A percentile compares a stretch with the other conserved stretches of the same genome.
Conservation (phyloP, 2,329 filamentous ascomycete species). For the Penicillium carneum region DNA sequence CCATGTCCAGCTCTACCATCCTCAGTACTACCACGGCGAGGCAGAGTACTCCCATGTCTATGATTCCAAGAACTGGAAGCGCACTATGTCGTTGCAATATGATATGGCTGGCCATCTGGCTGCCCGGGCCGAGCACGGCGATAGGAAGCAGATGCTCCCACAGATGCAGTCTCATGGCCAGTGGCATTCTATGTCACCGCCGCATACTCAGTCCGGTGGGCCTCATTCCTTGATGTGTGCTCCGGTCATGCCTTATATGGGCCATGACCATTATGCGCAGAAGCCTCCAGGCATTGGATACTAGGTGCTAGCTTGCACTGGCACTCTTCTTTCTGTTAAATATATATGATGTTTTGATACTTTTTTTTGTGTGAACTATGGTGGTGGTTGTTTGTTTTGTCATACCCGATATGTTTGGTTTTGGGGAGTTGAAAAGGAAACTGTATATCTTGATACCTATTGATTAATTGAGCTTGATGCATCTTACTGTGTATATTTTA, state of each 20-base stretch:
- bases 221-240: constrained; percentile 41
- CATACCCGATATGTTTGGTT: constrained; percentile 29
- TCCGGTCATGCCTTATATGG: constrained; percentile 40
- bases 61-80: constrained; percentile 42
- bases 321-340: constrained; percentile 18
- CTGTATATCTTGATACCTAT: constrained; percentile 27
- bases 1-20: constrained; percentile 30
- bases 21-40: constrained; percentile 31
- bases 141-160: constrained; percentile 22
- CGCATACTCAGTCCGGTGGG: constrained; percentile 33
- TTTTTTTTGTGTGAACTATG: constrained; percentile 29
- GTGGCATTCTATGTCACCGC: constrained; percentile 27
- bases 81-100: constrained; percentile 41
- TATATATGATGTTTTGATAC: constrained; percentile 19
- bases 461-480: constrained; percentile 6
- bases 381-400: constrained; percentile 25
- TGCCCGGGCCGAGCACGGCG: constrained; percentile 7
- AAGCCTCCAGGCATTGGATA: constrained; percentile 37
- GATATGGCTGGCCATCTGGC: constrained; percentile 27
- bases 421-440: constrained; percentile 17
- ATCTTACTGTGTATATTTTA: neutral
- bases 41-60: constrained; percentile 31
- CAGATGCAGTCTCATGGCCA: constrained; percentile 17
- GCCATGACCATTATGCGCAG: constrained; percentile 32
- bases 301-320: constrained; percentile 14